Conservation (phyloP, 2,329 filamentous ascomycete genomes). For the Pyrenophora teres region DNA sequence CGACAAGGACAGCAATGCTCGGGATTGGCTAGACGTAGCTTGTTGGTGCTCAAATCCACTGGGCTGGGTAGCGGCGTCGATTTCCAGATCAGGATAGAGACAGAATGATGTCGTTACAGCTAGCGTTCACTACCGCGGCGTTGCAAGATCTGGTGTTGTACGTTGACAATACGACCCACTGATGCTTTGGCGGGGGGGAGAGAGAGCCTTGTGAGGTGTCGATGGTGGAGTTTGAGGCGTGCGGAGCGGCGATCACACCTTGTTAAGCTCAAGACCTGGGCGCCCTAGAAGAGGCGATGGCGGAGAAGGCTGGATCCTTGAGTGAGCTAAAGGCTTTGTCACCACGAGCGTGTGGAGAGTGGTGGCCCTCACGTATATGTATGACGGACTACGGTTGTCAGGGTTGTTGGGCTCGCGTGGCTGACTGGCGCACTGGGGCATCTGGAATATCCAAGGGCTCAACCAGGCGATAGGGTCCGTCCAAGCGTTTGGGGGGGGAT, state of each 20-base stretch:
- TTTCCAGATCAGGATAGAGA: slow-evolving; percentile 32
- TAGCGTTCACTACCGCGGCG: slow-evolving; percentile 29
- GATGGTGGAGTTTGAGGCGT: slow-evolving; percentile 46
- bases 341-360: slow-evolving; percentile 47
- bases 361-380: slow-evolving; percentile 51
- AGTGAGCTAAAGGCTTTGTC: slow-evolving; percentile 47
- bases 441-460: slow-evolving; percentile 37
- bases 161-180: slow-evolving; percentile 32
- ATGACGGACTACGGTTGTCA: slow-evolving; percentile 48
- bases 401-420: slow-evolving; percentile 49
- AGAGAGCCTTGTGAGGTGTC: slow-evolving; percentile 27
- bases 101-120: slow-evolving; percentile 23
- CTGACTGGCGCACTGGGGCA: slow-evolving; percentile 48
- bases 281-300: slow-evolving; percentile 51
- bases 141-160: slow-evolving; percentile 44
- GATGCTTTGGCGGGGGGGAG: slow-evolving; percentile 23
- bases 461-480: slow-evolving; percentile 51
- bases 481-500: slow-evolving; percentile 46
- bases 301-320: slow-evolving; percentile 53
- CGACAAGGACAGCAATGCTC: slow-evolving; percentile 24
- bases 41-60: slow-evolving; percentile 30
- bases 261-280: slow-evolving; percentile 56
- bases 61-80: slow-evolving; percentile 31
- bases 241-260: slow-evolving; percentile 54
- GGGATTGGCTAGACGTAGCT: slow-evolving; percentile 32